Base-by-base conservation (phyloP, 108 stramenopile genomes). In the Conticribra guillardii region DNA sequence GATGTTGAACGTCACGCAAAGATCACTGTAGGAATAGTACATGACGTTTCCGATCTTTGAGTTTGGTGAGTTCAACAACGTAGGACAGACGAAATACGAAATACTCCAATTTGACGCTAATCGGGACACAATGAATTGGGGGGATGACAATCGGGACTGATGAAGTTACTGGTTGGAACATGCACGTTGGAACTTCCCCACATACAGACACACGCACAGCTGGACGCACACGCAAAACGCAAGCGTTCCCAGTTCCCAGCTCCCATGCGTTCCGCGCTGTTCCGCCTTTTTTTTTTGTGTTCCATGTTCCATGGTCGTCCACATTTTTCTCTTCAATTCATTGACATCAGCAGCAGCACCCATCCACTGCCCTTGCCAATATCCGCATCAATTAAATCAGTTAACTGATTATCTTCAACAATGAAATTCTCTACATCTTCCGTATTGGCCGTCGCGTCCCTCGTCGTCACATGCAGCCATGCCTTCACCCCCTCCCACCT, bases 401-500 rank as follows among this genome's bases (percentile, higher is more conserved):
- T 31, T 19, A 51, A 51, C 24, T 22, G 22, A 72, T 2, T 24
- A 44, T 59, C 32, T n/a, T 8, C 4, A 47, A 82, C 29, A 48
- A 85, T 85, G 84, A 85, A 80, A 69, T 82, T 85, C 67, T 34
- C 81, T 28, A 66, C 66, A 49, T 44, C 72, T 27, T 63, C 83
- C 4, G 18, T 82, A n/a, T 32, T 80, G 22, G 67, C 69, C 23
- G 28, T 74, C 31, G 34, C 54, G n/a, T 44, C 65, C 54, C 60
- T 76, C 53, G 63, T 64, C 61, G 55, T 53, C 47, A 55, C 46
- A 37, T 46, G 62, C 53, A 71, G 62, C 66, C 50, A 67, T 60
- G 82, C 79, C 44, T 80, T 80, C 69, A 48, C 73, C 24, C 74
- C 79, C 47, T 44, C 56, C 46, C 49, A 26, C 4, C 29, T 18